A percentile compares a stretch with the other conserved stretches of the same genome.
These are phyloP conservation scores for Candida corydali DNA, from an alignment of 805 yeast genomes.

Conservation along the genomic window DNA sequence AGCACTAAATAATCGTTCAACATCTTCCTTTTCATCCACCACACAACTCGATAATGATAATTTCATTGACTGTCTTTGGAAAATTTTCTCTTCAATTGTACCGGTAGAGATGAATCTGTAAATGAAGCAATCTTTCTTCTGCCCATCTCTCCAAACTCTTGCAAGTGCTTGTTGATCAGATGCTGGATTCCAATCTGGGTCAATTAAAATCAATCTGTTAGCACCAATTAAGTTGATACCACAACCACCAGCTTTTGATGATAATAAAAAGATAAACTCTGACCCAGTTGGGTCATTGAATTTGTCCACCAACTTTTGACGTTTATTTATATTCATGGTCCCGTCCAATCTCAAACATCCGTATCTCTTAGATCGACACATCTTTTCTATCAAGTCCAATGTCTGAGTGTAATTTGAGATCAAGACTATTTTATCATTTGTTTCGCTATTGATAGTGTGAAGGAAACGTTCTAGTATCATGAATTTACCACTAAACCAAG, in stretches of 20 bases:
- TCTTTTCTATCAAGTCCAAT: slow-evolving; percentile 78
- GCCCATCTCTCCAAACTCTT: slow-evolving; percentile 99
- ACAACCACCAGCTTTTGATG: slow-evolving; percentile 98
- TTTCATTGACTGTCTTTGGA: slow-evolving; percentile 93
- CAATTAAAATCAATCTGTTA: slow-evolving; percentile 79
- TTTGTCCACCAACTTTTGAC: slow-evolving; percentile 87
- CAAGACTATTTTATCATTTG: slow-evolving; percentile 91
- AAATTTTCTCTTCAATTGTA: slow-evolving; percentile 92
- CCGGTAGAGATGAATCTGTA: slow-evolving; percentile 94
- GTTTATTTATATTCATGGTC: slow-evolving; percentile 83
- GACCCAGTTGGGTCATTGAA: slow-evolving; percentile 87
- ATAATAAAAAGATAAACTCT: slow-evolving; percentile 82
- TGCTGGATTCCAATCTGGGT: slow-evolving; percentile 98
- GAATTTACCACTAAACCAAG: slow-evolving; percentile 85
- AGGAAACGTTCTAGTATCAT: slow-evolving; percentile 80
- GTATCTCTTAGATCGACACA: slow-evolving; percentile 74
- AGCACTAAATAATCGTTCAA: slow-evolving; percentile 83
- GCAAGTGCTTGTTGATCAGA: slow-evolving; percentile 97
- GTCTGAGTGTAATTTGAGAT: slow-evolving; percentile 96
- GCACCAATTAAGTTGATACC: slow-evolving; percentile 98
- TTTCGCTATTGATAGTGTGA: slow-evolving; percentile 67
- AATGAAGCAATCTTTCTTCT: slow-evolving; percentile 92
- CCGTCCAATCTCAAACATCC: slow-evolving; percentile 88
- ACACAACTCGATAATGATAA: slow-evolving; percentile 91
- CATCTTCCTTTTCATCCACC: slow-evolving; percentile 94